Conservation (phyloP, 257 asterid species). For the Nicotiana obtusifolia region DNA sequence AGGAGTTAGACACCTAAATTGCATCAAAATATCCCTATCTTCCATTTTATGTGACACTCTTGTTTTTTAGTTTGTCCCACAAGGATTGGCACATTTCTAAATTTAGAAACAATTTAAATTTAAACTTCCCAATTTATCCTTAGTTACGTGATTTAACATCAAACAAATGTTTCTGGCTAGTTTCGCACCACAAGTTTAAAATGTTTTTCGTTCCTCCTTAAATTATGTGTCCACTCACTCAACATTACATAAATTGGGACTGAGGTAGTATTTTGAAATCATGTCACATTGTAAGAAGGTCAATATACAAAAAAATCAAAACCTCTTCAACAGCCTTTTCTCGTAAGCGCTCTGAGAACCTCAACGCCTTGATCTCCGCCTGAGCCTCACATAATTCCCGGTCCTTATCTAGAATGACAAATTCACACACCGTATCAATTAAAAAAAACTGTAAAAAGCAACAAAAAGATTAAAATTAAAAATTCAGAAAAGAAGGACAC, state of each 20-base stretch:
- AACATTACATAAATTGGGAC: no score
- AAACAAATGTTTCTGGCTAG: no score
- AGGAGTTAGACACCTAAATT: not conserved
- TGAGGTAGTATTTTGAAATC: no score
- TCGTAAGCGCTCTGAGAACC: constrained; percentile 68
- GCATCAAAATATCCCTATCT: not conserved
- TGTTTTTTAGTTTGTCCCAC: no score
- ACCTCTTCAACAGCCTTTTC: constrained; percentile 99
- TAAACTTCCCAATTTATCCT: no score
- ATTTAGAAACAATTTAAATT: no score
- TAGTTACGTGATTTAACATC: no score
- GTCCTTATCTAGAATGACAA: constrained; percentile 56
- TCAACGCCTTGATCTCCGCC: constrained; percentile 77
- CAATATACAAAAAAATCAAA: not conserved
- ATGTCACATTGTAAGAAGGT: not conserved
- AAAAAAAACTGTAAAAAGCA: not conserved
- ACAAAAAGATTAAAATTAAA: not conserved
- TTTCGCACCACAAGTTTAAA: no score
- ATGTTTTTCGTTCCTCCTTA: no score
- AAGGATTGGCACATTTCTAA: no score
- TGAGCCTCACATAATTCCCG: constrained; percentile 77
- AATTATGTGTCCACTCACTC: no score
- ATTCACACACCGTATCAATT: constrained; percentile 4
- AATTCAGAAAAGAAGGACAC: not conserved
- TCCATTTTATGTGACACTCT: no score